Evolutionary conservation across 1,284 basidiomycete species (phyloP).

Genomic region (Malassezia globosa): DNA sequence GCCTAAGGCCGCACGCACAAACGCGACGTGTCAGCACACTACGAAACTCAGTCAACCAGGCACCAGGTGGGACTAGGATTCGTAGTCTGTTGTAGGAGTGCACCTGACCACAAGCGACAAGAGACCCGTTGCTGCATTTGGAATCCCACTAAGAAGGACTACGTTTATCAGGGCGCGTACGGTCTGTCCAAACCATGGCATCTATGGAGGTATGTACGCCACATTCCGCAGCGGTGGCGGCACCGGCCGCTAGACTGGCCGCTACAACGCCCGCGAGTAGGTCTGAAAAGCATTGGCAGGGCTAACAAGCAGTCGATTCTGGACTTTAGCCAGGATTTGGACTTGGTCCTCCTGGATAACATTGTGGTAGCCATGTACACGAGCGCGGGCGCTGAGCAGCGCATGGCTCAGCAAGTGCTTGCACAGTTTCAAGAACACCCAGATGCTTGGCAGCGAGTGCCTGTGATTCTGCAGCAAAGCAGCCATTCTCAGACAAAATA

Average conservation of each 20-base stretch:
- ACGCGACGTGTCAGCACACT: too few relatives aligned
- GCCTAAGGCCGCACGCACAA: too few relatives aligned
- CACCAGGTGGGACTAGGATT: too few relatives aligned
- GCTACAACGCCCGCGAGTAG: too few relatives aligned
- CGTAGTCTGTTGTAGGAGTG: too few relatives aligned
- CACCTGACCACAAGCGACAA: too few relatives aligned
- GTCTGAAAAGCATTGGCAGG: neutral
- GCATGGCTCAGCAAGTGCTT: constrained; percentile 40
- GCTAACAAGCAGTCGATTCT: constrained; percentile 27
- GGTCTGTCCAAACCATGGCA: constrained; percentile 3
- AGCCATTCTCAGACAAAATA: constrained; percentile 74
- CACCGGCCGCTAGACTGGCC: too few relatives aligned
- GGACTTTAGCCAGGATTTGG: constrained; percentile 44
- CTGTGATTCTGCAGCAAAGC: constrained; percentile 78
- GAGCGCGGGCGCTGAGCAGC: constrained; percentile 35
- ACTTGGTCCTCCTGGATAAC: constrained; percentile 42
- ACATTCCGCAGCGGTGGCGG: neutral
- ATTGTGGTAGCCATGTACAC: constrained; percentile 44
- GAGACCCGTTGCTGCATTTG: too few relatives aligned
- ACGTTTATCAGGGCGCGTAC: too few relatives aligned
- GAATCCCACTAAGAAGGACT: too few relatives aligned
- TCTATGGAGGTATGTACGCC: constrained; percentile 15
- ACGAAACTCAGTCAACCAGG: too few relatives aligned
- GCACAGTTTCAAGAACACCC: constrained; percentile 85
- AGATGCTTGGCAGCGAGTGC: constrained; percentile 96